Conservation (phyloP, 73 alveolate genomes). For the Blepharisma stoltei region DNA sequence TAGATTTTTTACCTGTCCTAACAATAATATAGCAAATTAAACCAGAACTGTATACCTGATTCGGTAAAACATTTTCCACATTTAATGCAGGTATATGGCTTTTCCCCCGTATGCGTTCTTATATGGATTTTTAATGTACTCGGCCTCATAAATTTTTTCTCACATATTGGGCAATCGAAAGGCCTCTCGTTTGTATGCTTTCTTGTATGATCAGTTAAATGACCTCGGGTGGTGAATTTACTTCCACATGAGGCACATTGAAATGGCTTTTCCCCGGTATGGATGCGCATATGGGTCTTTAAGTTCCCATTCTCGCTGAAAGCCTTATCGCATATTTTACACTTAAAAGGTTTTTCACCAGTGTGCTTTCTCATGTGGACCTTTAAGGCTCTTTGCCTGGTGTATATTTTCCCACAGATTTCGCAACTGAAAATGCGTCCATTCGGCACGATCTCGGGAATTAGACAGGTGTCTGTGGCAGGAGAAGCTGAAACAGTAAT, state of each 20-base stretch:
- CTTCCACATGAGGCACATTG: slow-evolving; percentile 19
- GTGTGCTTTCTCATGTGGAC: slow-evolving; percentile 59
- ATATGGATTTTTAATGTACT: slow-evolving; percentile 68
- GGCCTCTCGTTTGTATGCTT: slow-evolving; percentile 55
- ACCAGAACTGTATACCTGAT: no score
- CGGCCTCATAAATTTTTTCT: slow-evolving; percentile 50
- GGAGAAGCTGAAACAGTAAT: no score
- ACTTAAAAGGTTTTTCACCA: no score
- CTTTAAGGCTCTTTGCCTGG: not conserved
- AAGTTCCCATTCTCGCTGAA: no score
- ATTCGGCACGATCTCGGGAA: no score
- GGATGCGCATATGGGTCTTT: not conserved
- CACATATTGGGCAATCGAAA: slow-evolving; percentile 37
- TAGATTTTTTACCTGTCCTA: not conserved
- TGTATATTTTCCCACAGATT: no score
- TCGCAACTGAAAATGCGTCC: no score
- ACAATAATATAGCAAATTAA: no score
- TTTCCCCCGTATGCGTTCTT: slow-evolving; percentile 79
- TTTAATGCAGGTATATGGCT: no score
- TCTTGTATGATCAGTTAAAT: slow-evolving; percentile 34
- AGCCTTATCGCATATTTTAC: no score
- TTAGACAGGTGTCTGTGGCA: no score
- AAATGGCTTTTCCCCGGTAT: slow-evolving; percentile 40
- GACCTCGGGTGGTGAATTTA: slow-evolving; percentile 34
- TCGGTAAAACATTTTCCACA: no score